Conservation (phyloP, 164 flowering plant genomes). For the Cinnamomum micranthum region DNA sequence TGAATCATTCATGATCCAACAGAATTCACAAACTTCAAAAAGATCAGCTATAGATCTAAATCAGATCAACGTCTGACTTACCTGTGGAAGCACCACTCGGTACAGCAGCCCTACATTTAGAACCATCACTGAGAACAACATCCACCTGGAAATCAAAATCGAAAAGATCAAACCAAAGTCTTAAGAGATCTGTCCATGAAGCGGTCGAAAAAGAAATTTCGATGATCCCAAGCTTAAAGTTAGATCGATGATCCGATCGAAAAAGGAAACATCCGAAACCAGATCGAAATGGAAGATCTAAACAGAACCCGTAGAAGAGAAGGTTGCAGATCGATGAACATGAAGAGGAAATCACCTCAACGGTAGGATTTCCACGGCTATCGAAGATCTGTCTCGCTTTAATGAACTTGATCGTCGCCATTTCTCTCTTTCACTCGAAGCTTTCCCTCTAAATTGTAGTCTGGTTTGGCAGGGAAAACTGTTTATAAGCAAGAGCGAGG, state of each 20-base stretch:
- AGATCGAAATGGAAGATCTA: constrained; percentile 2
- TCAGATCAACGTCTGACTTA: constrained; percentile 1
- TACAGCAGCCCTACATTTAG: constrained; percentile 56
- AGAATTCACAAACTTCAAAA: background rate
- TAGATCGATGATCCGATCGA: background rate
- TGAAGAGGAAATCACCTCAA: constrained; percentile 30
- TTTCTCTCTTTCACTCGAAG: constrained; percentile 6
- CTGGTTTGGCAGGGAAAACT: background rate
- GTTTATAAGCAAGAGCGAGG: background rate
- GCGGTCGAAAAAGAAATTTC: background rate
- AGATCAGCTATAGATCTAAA: background rate
- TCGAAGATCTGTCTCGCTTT: constrained; percentile 64
- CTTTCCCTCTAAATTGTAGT: background rate
- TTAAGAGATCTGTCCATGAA: background rate
- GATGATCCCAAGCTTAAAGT: background rate
- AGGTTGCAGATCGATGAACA: background rate
- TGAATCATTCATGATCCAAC: background rate
- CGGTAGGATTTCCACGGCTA: constrained; percentile 64
- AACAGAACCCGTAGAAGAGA: background rate
- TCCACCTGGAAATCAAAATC: constrained; percentile 38
- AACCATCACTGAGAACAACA: constrained; percentile 35
- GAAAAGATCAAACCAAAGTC: background rate
- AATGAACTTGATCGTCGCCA: constrained; percentile 39
- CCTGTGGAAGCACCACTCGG: constrained; percentile 75
- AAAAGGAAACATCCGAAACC: background rate